Base-by-base conservation (phyloP, 1,284 basidiomycete species). In the Boletus smithii region DNA sequence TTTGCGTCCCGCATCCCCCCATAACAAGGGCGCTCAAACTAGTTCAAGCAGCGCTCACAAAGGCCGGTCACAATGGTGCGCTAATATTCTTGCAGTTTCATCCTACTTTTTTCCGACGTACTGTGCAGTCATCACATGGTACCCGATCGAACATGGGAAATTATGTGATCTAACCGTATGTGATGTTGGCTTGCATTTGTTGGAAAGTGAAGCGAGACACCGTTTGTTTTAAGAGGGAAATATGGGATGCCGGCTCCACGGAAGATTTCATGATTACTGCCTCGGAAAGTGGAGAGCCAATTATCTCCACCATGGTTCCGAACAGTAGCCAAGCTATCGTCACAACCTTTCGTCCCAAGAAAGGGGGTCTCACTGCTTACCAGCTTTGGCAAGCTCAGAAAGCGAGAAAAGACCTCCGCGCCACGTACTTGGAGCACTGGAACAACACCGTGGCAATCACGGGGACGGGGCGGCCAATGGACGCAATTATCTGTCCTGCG, bases 1-100 rank as follows among this genome's bases (percentile, higher is more conserved):
- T 76, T 10, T 68, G 80, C 9, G 61, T 70, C n/a, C 89, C 90
- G 2, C 80, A 85, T 49, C 88, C 90, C 0, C 87, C 90, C 0
- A 67, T 91, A 16, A 67, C 61, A 14, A 73, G 88, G 29, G 88
- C 81, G 0, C 66, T 93, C 33, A 70, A 79, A 53, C 72, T 71
- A 47, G 74, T 77, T 1, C 80, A 79, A 60, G 64, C 69, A 1
- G 82, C 85, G 0, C 68, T 93, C 20, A 56, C 76, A 27, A 73
- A 68, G 4, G 83, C 82, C 7, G 88, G 89, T 0, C 88, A 92
- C 61, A 73, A 74, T 59, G 80, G 82, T 81, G 44, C 22, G 50
- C 10, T 39, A 53, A 44, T 6, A n/a, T n/a, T 11, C 32, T 22
- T 17, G 18, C 39, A 20, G 23, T 38, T 29, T 48, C 18, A 3